Conservation (phyloP, 169 alveolate genomes). For the Theileria parva region DNA sequence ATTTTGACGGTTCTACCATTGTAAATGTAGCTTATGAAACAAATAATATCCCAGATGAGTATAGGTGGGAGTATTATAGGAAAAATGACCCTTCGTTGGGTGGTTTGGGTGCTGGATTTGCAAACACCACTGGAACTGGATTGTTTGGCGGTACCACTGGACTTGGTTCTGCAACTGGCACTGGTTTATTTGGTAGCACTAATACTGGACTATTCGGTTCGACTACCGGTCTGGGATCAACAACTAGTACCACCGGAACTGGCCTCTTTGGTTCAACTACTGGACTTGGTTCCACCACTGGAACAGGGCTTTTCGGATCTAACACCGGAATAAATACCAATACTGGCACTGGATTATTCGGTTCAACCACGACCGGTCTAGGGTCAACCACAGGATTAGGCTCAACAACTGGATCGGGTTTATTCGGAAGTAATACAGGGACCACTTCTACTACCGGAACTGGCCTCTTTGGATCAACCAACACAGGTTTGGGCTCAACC, state of each 20-base stretch:
- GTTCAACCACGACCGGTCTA: slow-evolving; percentile 18
- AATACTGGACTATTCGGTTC: neutral
- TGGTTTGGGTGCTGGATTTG: slow-evolving; percentile 18
- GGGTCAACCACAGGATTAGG: slow-evolving; percentile 8
- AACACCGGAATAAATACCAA: slow-evolving; percentile 20
- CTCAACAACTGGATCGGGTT: slow-evolving; percentile 19
- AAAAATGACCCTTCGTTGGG: slow-evolving; percentile 25
- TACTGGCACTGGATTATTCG: slow-evolving; percentile 48
- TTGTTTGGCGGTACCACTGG: slow-evolving; percentile 45
- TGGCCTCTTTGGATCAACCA: slow-evolving; percentile 40
- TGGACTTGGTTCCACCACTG: neutral
- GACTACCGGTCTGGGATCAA: slow-evolving; percentile 4
- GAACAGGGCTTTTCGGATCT: slow-evolving; percentile 14
- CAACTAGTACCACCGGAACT: neutral
- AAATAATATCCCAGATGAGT: slow-evolving; percentile 34
- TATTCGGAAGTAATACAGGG: slow-evolving; percentile 50
- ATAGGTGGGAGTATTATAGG: slow-evolving; percentile 62
- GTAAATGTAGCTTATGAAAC: slow-evolving; percentile 45
- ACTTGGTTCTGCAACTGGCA: slow-evolving; percentile 19
- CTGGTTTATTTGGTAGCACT: slow-evolving; percentile 49
- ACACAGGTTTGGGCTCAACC: slow-evolving; percentile 5
- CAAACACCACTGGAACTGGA: slow-evolving; percentile 32
- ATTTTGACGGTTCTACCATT: slow-evolving; percentile 47
- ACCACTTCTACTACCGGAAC: slow-evolving; percentile 35
- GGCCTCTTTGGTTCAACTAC: slow-evolving; percentile 5